Percentiles rank a stretch among this genome's conserved stretches.
phyloP scores from a whole-genome alignment of 441 rosid species.

The Mallotus repandus region DNA sequence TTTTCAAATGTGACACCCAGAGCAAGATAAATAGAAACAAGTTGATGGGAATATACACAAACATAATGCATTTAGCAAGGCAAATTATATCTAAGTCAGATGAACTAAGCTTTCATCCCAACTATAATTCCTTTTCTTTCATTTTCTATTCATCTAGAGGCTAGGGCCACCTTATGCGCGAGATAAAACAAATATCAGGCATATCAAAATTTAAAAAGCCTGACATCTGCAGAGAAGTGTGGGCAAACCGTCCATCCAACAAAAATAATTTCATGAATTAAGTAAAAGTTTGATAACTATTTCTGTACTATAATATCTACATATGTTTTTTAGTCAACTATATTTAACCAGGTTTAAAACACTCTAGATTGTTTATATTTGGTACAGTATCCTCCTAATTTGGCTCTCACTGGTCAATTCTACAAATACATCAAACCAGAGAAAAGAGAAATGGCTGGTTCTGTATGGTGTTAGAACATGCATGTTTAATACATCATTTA shows the following conservation, averaged over 20 bases:
- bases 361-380: not conserved
- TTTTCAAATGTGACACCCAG: not conserved
- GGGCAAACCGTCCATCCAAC: not conserved
- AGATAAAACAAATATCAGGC: not conserved
- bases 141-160: not conserved
- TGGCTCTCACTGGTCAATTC: not conserved
- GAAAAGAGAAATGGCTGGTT: not conserved
- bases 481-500: not conserved
- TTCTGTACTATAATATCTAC: not conserved
- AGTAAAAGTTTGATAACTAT: not conserved
- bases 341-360: not conserved
- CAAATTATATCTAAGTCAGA: not conserved
- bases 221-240: not conserved
- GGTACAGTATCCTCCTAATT: not conserved
- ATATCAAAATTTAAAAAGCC: not conserved
- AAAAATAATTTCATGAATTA: not conserved
- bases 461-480: not conserved
- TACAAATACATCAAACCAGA: constrained; percentile 3
- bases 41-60: not conserved
- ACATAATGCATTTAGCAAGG: not conserved
- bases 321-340: not conserved
- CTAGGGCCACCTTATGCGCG: not conserved
- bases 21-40: not conserved
- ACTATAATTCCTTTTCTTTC: not conserved
- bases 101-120: not conserved